Evolutionary conservation across 2,329 filamentous ascomycete genomes (phyloP).

Genomic region (Metarhizium robertsii): DNA sequence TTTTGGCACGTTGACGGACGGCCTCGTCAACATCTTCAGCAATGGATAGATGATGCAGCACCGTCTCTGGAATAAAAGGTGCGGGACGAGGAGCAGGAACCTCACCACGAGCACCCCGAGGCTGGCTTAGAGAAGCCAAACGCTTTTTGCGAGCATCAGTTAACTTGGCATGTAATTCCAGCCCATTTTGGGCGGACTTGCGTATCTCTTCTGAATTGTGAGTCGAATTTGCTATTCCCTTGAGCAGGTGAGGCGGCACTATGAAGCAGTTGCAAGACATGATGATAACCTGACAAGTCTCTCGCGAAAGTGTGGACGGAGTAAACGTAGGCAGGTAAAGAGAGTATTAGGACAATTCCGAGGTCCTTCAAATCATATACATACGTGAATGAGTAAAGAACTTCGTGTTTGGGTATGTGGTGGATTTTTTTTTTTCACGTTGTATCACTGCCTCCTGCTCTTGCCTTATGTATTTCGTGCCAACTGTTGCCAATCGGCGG

Average conservation of each 20-base stretch:
- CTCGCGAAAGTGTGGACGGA: background rate
- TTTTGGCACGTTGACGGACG: slow-evolving; percentile 25
- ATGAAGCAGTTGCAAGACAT: slow-evolving; percentile 26
- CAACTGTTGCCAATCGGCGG: background rate
- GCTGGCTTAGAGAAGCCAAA: slow-evolving; percentile 23
- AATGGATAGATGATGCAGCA: slow-evolving; percentile 29
- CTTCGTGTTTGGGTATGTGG: background rate
- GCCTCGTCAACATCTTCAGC: slow-evolving; percentile 28
- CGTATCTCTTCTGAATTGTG: slow-evolving; percentile 27
- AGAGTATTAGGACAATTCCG: background rate
- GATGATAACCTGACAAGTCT: background rate
- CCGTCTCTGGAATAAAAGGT: slow-evolving; percentile 28
- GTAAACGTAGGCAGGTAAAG: background rate
- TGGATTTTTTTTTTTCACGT: background rate
- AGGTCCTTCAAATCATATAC: background rate
- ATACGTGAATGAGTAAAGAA: background rate
- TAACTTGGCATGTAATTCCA: slow-evolving; percentile 24
- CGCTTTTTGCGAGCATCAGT: slow-evolving; percentile 23
- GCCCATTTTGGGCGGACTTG: slow-evolving; percentile 24
- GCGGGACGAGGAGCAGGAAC: slow-evolving; percentile 5
- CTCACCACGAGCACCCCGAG: slow-evolving; percentile 16
- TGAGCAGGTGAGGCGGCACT: slow-evolving; percentile 37
- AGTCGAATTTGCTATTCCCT: slow-evolving; percentile 29
- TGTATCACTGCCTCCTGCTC: background rate
- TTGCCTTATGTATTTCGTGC: background rate